Conservation (phyloP, 495 filamentous ascomycete genomes). For the Schizothecium vesticola region DNA sequence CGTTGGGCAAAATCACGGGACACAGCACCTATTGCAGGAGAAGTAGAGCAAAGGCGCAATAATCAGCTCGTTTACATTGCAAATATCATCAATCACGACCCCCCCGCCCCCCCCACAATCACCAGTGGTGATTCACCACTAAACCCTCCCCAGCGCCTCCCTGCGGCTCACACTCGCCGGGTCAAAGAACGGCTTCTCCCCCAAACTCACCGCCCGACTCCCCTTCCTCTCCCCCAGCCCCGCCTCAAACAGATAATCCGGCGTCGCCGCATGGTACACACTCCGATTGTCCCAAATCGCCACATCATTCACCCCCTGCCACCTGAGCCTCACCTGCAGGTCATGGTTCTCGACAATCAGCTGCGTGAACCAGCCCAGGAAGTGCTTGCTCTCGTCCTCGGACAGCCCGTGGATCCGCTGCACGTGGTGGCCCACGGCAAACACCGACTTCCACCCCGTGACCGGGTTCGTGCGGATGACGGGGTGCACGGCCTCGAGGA, state of each 20-base stretch:
- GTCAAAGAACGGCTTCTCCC: slow-evolving; percentile 67
- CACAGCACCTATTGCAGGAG: not conserved
- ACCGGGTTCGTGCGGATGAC: slow-evolving; percentile 79
- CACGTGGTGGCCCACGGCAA: slow-evolving; percentile 57
- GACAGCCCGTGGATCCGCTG: slow-evolving; percentile 61
- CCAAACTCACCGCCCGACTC: slow-evolving; percentile 58
- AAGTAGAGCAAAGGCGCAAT: not conserved
- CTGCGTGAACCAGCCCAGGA: slow-evolving; percentile 58
- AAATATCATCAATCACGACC: not conserved
- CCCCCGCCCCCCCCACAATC: no score
- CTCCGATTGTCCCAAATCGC: slow-evolving; percentile 80
- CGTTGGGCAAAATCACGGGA: not conserved
- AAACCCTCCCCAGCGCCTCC: slow-evolving; percentile 43
- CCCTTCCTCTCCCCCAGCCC: slow-evolving; percentile 56
- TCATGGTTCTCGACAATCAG: slow-evolving; percentile 75
- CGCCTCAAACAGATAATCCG: slow-evolving; percentile 54
- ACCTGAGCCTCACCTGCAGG: slow-evolving; percentile 65
- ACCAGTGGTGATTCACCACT: not conserved
- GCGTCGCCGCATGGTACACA: slow-evolving; percentile 65
- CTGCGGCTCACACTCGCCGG: slow-evolving; percentile 52
- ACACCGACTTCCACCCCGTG: slow-evolving; percentile 73
- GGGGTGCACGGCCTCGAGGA: slow-evolving; percentile 60
- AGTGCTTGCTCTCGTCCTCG: slow-evolving; percentile 56
- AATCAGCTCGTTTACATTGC: not conserved
- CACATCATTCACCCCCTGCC: slow-evolving; percentile 56